Evolutionary conservation across 2,329 filamentous ascomycete genomes (phyloP).

Genomic region (Hymenoscyphus scutula): DNA sequence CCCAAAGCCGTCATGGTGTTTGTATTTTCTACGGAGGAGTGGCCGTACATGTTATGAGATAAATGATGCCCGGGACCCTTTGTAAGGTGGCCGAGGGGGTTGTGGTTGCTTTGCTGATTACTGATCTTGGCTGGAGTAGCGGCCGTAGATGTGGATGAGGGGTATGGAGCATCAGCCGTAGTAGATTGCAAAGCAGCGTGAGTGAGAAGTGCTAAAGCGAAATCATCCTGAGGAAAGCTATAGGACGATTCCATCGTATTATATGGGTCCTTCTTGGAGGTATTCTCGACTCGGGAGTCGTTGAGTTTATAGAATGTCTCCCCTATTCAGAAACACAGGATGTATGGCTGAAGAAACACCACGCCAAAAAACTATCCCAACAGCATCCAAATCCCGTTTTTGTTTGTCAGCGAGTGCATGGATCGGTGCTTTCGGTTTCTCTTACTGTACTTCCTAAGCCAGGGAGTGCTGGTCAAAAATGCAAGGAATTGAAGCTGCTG

Average conservation of each 20-base stretch:
- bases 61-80: background rate
- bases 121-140: conserved; percentile 8
- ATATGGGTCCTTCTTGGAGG: conserved; percentile 2
- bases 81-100: conserved; percentile 4
- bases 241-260: conserved; percentile 24
- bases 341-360: too few species aligned
- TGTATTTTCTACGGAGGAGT: too few species aligned
- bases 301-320: too few species aligned
- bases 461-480: background rate
- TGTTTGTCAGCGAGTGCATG: background rate
- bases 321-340: too few species aligned
- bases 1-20: conserved; percentile 27
- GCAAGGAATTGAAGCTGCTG: background rate
- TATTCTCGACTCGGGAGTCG: background rate
- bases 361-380: background rate
- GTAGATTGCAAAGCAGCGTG: conserved; percentile 29
- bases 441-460: background rate
- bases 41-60: too few species aligned
- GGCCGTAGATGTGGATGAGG: conserved; percentile 3
- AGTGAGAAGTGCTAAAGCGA: conserved; percentile 31
- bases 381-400: background rate
- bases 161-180: background rate
- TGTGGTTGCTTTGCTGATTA: conserved; percentile 14
- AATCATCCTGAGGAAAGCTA: conserved; percentile 25
- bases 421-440: background rate